Percentiles rank a stretch among this genome's conserved stretches.
Evolutionary conservation across 2,329 filamentous ascomycete species (phyloP).

Genomic region (Colletotrichum horii): DNA sequence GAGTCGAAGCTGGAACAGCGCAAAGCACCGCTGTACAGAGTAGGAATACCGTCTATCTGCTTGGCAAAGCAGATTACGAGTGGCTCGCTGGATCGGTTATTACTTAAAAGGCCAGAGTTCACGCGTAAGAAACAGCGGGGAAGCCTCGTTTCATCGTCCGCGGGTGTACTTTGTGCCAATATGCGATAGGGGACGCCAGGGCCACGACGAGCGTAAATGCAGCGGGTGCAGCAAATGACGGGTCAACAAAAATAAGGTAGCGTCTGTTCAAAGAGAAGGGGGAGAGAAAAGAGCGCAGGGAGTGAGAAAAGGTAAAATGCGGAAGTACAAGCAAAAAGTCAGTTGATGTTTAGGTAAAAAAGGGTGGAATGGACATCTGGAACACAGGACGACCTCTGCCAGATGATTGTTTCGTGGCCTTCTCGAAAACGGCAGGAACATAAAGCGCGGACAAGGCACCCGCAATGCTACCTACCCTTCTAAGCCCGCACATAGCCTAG

Average conservation of each 20-base stretch:
- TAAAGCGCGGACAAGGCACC: background rate
- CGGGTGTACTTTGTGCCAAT: background rate
- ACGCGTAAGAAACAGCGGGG: constrained; percentile 14
- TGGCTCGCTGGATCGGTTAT: background rate
- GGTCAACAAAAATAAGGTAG: background rate
- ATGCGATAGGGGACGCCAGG: constrained; percentile 4
- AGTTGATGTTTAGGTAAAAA: background rate
- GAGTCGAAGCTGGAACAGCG: background rate
- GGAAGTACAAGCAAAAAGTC: background rate
- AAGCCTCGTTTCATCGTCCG: constrained; percentile 8
- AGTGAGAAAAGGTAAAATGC: background rate
- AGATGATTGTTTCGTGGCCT: constrained; percentile 18
- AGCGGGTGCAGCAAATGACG: background rate
- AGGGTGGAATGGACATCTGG: background rate
- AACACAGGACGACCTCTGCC: background rate
- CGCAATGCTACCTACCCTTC: background rate
- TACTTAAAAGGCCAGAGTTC: constrained; percentile 11
- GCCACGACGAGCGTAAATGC: background rate
- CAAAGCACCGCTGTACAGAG: background rate
- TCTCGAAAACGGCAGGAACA: constrained; percentile 19
- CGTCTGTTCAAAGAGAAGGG: background rate
- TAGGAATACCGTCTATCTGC: background rate
- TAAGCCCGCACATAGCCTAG: background rate
- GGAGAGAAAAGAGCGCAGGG: background rate
- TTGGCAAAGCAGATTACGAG: constrained; percentile 1